Base-by-base conservation (phyloP, 257 asterid genomes). In the Sherardia arvensis region DNA sequence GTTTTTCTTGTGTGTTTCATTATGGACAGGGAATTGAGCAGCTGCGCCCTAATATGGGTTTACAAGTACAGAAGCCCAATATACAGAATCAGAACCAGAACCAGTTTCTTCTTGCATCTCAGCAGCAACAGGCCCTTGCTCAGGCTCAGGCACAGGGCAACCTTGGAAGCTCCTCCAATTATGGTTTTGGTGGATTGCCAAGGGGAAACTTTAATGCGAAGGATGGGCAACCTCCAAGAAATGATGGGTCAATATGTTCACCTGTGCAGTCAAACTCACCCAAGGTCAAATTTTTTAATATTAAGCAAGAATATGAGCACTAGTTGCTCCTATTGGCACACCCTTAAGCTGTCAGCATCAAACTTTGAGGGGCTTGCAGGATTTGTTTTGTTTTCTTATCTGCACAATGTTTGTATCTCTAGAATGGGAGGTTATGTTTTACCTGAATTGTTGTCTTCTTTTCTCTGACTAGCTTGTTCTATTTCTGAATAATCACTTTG, bases 201-300 rank as follows among this genome's bases (percentile, higher is more conserved):
- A 85, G 96, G 78, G 91, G 92, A 40, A 94, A 74, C 71, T 81
- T 81, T 65, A 87, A 73, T 72, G 71, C 86, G 45, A 90, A 94
- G 86, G 99, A 94, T 77, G 91, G 95, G 49, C 99, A 84, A 62
- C 90, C 94, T 40, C 83, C 87, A 1, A 85, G 96, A 85, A 94
- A 94, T 74, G 99, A 90, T 69, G 96, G 95, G 69, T 81, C 99
- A 68, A 81, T 93, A 68, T 94, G 99, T 82, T 94, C 99, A 22
- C 96, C 96, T 0, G 92, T 68, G 75, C 99, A 87, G 70, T 84
- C 99, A 73, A 90, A 86, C 82, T 94, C 99, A 33, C 96, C 96
- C 1, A 85, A 90, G 96, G 99, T 90, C 47, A 26, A 34, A 15
- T 59, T 67, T 59, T 67, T 53, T 34, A 21, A 26, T 25, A 20